Evolutionary conservation across 2,329 filamentous ascomycete species (phyloP).

Genomic region (Ciborinia camelliae): DNA sequence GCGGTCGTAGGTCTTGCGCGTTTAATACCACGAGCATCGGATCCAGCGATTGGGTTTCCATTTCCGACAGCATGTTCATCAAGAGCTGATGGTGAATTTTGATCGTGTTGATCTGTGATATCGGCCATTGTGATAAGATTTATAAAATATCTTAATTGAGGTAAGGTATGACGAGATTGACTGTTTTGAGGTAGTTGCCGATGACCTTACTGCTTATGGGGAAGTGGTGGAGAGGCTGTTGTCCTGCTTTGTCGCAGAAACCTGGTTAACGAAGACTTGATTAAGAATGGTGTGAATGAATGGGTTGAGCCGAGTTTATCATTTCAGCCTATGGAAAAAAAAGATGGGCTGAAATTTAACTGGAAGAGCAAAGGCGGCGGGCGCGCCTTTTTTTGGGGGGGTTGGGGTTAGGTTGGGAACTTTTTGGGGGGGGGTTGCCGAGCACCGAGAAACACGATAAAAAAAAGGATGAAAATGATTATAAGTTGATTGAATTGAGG

Average conservation of each 20-base stretch:
- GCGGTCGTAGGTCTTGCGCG: slow-evolving; percentile 76
- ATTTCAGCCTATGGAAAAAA: slow-evolving; percentile 10
- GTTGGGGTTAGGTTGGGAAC: too few relatives aligned
- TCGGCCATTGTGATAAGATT: slow-evolving; percentile 61
- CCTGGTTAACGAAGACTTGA: slow-evolving; percentile 37
- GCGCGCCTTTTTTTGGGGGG: not conserved
- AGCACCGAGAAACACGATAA: slow-evolving; percentile 10
- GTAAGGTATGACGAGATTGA: slow-evolving; percentile 39
- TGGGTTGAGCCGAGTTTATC: slow-evolving; percentile 31
- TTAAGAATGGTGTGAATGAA: slow-evolving; percentile 36
- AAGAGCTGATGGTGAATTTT: slow-evolving; percentile 69
- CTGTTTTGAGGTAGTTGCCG: slow-evolving; percentile 39
- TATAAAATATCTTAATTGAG: slow-evolving; percentile 16
- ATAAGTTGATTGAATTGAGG: slow-evolving; percentile 22
- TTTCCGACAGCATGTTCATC: slow-evolving; percentile 75
- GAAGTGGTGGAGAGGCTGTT: slow-evolving; percentile 33
- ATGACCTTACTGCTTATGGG: slow-evolving; percentile 40
- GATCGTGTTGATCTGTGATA: slow-evolving; percentile 74
- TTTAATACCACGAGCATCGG: slow-evolving; percentile 80
- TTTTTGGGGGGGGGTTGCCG: slow-evolving; percentile 5
- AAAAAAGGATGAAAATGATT: not conserved
- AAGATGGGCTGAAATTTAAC: slow-evolving; percentile 18
- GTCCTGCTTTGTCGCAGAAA: slow-evolving; percentile 37
- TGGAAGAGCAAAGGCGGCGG: slow-evolving; percentile 11
- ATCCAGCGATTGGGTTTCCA: slow-evolving; percentile 53